These are phyloP conservation scores for Orychophragmus violaceus DNA, from an alignment of 345 rosid species.

Conservation along the genomic window DNA sequence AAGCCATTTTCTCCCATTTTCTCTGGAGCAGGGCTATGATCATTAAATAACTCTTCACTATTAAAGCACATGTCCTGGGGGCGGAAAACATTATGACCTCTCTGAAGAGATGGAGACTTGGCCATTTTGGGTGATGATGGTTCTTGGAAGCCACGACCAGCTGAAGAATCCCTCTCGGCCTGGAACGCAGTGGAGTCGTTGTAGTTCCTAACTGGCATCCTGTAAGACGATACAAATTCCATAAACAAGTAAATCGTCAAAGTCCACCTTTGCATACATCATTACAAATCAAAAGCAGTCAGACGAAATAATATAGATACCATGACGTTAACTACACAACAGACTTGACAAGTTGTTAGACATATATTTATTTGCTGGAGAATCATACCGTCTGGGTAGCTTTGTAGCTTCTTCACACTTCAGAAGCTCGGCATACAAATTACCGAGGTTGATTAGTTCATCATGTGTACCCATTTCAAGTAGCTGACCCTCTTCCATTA, in stretches of 20 bases:
- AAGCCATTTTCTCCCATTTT: slow-evolving; percentile 68
- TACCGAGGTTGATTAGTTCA: slow-evolving; percentile 67
- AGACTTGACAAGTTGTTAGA: slow-evolving; percentile 6
- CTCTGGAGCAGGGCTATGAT: slow-evolving; percentile 70
- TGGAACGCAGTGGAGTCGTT: slow-evolving; percentile 64
- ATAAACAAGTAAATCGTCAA: slow-evolving; percentile 16
- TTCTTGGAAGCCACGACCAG: slow-evolving; percentile 77
- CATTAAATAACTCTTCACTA: slow-evolving; percentile 65
- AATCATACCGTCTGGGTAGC: slow-evolving; percentile 89
- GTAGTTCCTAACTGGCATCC: slow-evolving; percentile 85
- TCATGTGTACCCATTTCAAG: slow-evolving; percentile 99
- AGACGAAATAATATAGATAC: not conserved
- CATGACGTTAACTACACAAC: slow-evolving; percentile 13
- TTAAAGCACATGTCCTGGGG: slow-evolving; percentile 54
- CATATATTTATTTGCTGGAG: slow-evolving; percentile 13
- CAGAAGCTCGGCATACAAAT: slow-evolving; percentile 92
- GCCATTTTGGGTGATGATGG: slow-evolving; percentile 77
- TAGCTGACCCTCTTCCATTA: slow-evolving; percentile 99
- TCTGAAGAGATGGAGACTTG: slow-evolving; percentile 96
- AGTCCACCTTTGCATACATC: not conserved
- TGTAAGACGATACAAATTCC: slow-evolving; percentile 32
- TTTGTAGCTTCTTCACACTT: slow-evolving; percentile 98
- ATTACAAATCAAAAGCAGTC: not conserved
- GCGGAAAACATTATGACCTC: slow-evolving; percentile 52
- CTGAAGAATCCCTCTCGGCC: slow-evolving; percentile 85